A percentile compares a stretch with the other conserved stretches of the same genome.
Conservation (phyloP, 768 basidiomycete genomes). For the Xerocomus potaroensis region DNA sequence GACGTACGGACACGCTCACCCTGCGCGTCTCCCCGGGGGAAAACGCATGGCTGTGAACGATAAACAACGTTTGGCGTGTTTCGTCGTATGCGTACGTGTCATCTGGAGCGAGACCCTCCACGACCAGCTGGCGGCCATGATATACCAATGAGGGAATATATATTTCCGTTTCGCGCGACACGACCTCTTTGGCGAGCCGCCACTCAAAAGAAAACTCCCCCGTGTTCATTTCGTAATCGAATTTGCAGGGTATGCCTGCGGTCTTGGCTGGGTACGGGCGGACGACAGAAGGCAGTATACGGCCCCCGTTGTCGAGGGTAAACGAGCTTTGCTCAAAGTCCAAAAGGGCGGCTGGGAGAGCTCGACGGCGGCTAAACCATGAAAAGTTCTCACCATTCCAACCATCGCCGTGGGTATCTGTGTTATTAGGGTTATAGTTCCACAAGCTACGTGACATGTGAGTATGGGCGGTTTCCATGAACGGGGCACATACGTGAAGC, state of each 20-base stretch:
- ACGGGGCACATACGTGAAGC: conserved; percentile 69
- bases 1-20: conserved; percentile 52
- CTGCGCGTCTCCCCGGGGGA: conserved; percentile 40
- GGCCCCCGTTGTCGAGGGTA: conserved; percentile 78
- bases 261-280: conserved; percentile 91
- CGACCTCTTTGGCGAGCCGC: conserved; percentile 30
- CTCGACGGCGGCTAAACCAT: conserved; percentile 74
- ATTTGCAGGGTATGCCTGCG: conserved; percentile 73
- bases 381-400: conserved; percentile 99
- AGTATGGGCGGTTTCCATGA: neutral
- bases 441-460: conserved; percentile 56
- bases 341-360: conserved; percentile 50
- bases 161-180: conserved; percentile 73
- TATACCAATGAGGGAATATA: conserved; percentile 67
- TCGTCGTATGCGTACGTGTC: conserved; percentile 61
- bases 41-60: conserved; percentile 45
- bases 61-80: conserved; percentile 67
- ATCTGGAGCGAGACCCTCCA: conserved; percentile 49
- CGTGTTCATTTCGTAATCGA: conserved; percentile 75
- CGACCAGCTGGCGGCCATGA: conserved; percentile 50
- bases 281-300: conserved; percentile 75
- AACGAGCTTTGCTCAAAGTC: conserved; percentile 56
- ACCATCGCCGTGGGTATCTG: conserved; percentile 71
- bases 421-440: conserved; percentile 92
- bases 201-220: conserved; percentile 66